Base-by-base conservation (phyloP, 1,284 basidiomycete species). In the Singerocomus rubriflavus region DNA sequence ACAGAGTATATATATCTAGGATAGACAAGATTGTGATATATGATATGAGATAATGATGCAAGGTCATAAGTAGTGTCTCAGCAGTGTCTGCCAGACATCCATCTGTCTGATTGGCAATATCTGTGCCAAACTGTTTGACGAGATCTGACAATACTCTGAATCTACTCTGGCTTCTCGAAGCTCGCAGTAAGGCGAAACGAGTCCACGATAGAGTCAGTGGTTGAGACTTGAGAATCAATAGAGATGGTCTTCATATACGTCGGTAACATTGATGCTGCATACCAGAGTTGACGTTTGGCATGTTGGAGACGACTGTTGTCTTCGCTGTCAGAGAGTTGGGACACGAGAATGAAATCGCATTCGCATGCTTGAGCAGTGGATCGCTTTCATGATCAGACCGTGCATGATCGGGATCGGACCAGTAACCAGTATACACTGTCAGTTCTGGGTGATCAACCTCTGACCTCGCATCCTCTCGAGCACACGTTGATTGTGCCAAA, bases 131-230 rank as follows among this genome's bases (percentile, higher is more conserved):
- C n/a, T n/a, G n/a, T n/a, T n/a, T n/a, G n/a, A n/a, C n/a, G n/a
- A n/a, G n/a, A n/a, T n/a, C n/a, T n/a, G n/a, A n/a, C n/a, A n/a
- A n/a, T 73, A 82, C 5, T 83, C 73, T 0, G 73, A 73, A 46
- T 80, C 78, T 1, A 65, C 54, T 3, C 51, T 54, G 0, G 82
- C 82, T 31, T 73, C 67, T 37, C 72, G 69, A 44, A 87, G 64
- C 46, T 50, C 81, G 2, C 68, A 66, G 50, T 84, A 85, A 41
- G 77, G 70, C 0, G 82, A 79, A 85, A 78, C 1, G 70, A 63
- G 16, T 79, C 73, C 2, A 85, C 57, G 2, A 75, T 37, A 4
- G 66, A 59, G 57, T 81, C 77, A 34, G 68, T 48, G 47, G 68
- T 45, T 11, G 72, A 71, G 60, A 64, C 7, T 57, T 53, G 56